Evolutionary conservation across 148 eudicot species (phyloP), one percentile per base, ranked within the genome.

Genomic region (Spergularia bocconei): DNA sequence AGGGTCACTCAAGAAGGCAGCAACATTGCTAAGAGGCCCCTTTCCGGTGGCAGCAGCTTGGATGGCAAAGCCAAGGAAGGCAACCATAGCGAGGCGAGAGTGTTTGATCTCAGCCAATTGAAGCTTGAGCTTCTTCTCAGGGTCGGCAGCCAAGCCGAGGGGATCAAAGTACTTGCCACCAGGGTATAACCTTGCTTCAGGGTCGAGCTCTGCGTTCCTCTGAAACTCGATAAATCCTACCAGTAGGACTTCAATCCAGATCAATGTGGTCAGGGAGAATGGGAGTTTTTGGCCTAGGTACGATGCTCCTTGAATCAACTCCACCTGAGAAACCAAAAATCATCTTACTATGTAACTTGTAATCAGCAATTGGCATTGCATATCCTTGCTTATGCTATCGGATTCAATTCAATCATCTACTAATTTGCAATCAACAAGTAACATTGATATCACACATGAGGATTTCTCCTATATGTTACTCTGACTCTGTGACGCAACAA

Each of bases 41-140:
- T 93, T 87, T 8, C 98, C 98, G n/a, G 98, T 93, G 64, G 92
- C 97, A 1, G 93, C 94, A 15, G 98, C 98, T 56, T 93, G 98
- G 73, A 89, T 89, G 13, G 97, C 97, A 29, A 93, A 93, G 19
- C 98, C 98, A 9, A 93, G 85, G 88, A 91, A 93, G 2, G 85
- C 98, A 7, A 91, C 82, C 98, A 93, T 93, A 80, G 98, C 98
- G 36, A 93, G 88, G 13, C 94, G 92, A 20, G 98, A 94, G 70
- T 93, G 98, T 85, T 93, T 93, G 85, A 93, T 87, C 84, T 93
- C 98, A 0, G 98, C 98, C 17, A 93, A 78, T 71, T 93, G 97
- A 29, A 91, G 97, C 4, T 65, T 55, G 11, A 77, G 87, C 82
- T 87, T 93, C 83, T 93, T 93, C 70, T 93, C 98, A 0, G 98